These are phyloP conservation scores for Agaricus sinodeliciosus DNA, from an alignment of 768 basidiomycete species.

Conservation along the genomic window DNA sequence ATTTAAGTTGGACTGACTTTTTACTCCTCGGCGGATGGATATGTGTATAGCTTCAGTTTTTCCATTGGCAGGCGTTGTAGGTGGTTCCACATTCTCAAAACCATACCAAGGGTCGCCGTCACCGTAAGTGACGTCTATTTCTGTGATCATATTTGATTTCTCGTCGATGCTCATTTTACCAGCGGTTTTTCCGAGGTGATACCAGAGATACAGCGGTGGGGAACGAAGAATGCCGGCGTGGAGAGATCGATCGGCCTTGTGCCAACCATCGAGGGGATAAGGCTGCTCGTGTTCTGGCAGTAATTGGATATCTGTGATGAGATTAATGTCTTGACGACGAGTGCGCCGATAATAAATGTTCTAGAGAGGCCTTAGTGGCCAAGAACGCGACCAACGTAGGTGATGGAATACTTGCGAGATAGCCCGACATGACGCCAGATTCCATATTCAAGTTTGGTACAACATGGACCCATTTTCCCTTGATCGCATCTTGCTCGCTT, in stretches of 20 bases:
- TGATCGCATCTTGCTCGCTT: slow-evolving; percentile 64
- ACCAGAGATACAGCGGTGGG: slow-evolving; percentile 71
- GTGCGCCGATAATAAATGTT: slow-evolving; percentile 83
- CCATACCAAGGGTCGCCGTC: slow-evolving; percentile 83
- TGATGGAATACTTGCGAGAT: slow-evolving; percentile 39
- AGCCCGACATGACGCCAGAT: slow-evolving; percentile 47
- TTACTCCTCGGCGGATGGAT: slow-evolving; percentile 67
- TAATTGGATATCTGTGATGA: slow-evolving; percentile 68
- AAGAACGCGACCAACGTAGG: background rate
- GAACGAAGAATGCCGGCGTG: slow-evolving; percentile 54
- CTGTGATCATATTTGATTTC: slow-evolving; percentile 67
- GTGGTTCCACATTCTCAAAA: slow-evolving; percentile 64
- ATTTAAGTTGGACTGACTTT: slow-evolving; percentile 38
- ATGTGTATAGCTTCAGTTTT: slow-evolving; percentile 51
- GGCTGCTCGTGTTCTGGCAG: slow-evolving; percentile 51
- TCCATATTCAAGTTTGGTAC: slow-evolving; percentile 70
- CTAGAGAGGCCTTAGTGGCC: slow-evolving; percentile 18
- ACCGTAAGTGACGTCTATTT: slow-evolving; percentile 87
- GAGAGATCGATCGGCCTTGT: slow-evolving; percentile 53
- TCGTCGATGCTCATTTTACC: slow-evolving; percentile 54
- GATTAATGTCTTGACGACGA: slow-evolving; percentile 70
- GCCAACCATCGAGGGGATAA: slow-evolving; percentile 49
- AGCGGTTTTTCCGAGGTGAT: slow-evolving; percentile 60
- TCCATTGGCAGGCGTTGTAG: slow-evolving; percentile 42
- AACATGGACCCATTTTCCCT: slow-evolving; percentile 88